Evolutionary conservation across 805 yeast genomes (phyloP).

Genomic region (Huiozyma naganishii): DNA sequence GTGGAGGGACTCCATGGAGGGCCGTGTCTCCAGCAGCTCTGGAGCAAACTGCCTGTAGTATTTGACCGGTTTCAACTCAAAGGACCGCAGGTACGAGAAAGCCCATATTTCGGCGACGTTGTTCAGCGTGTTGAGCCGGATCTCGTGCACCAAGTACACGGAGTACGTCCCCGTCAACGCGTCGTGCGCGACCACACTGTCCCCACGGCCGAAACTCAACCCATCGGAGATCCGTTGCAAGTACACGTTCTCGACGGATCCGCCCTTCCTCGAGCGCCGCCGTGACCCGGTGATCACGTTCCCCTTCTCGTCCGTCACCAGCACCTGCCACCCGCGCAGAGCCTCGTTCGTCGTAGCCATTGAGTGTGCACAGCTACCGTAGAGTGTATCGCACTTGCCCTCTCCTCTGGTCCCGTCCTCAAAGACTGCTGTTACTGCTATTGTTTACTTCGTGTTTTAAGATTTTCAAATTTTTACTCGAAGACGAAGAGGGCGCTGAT

Average conservation of each 20-base stretch:
- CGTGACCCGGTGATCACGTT: conserved; percentile 10
- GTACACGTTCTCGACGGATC: conserved; percentile 12
- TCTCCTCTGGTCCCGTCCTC: too few species aligned
- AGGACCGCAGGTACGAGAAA: conserved; percentile 35
- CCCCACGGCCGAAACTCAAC: conserved; percentile 42
- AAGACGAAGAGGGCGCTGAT: too few species aligned
- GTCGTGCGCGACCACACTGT: conserved; percentile 35
- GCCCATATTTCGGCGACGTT: conserved; percentile 39
- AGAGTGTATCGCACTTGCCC: too few species aligned
- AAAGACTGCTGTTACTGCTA: too few species aligned
- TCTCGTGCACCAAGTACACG: conserved; percentile 41
- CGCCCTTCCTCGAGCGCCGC: conserved; percentile 18
- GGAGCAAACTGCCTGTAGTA: conserved; percentile 21
- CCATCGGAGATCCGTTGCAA: conserved; percentile 38
- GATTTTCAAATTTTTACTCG: too few species aligned
- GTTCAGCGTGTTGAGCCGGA: conserved; percentile 37
- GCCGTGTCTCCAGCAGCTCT: conserved; percentile 13
- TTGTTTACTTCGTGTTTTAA: too few species aligned
- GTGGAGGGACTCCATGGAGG: conserved; percentile 8
- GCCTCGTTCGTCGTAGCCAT: conserved; percentile 20
- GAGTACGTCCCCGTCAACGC: conserved; percentile 26
- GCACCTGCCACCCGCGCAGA: conserved; percentile 24
- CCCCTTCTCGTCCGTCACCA: conserved; percentile 21
- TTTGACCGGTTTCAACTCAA: conserved; percentile 29
- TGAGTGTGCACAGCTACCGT: neutral